Evolutionary conservation across 148 eudicot species (phyloP).

Genomic region (Heliamphora exappendiculata): DNA sequence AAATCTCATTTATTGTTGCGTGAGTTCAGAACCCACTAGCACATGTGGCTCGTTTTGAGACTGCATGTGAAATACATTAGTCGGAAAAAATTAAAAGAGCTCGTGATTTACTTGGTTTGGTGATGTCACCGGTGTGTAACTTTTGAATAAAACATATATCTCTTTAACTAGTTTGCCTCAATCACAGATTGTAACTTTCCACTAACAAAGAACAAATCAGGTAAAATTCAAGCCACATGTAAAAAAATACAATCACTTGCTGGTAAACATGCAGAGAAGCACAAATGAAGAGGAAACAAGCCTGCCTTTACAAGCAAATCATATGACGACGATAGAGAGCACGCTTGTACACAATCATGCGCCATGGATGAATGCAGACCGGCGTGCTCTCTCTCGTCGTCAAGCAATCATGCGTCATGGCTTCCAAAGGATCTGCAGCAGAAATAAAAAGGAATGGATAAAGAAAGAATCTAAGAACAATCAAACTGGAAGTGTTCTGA

Average conservation of each 20-base stretch:
- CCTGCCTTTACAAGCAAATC: slow-evolving; percentile 24
- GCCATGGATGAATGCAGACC: slow-evolving; percentile 11
- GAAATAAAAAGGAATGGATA: too few relatives aligned
- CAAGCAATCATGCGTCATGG: slow-evolving; percentile 21
- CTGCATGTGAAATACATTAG: too few relatives aligned
- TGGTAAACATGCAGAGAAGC: neutral
- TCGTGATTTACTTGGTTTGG: too few relatives aligned
- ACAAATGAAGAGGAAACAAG: neutral
- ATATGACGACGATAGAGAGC: slow-evolving; percentile 36
- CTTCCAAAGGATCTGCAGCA: neutral
- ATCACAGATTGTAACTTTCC: neutral
- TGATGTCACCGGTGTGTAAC: too few relatives aligned
- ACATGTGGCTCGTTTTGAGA: too few relatives aligned
- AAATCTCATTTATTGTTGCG: too few relatives aligned
- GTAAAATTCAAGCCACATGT: neutral
- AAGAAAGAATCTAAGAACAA: too few relatives aligned
- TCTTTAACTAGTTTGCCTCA: too few relatives aligned
- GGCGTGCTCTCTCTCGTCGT: slow-evolving; percentile 54
- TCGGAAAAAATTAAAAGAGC: too few relatives aligned
- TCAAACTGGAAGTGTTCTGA: too few relatives aligned
- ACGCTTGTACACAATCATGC: slow-evolving; percentile 25
- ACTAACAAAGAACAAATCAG: neutral
- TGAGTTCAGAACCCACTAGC: too few relatives aligned
- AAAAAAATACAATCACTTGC: neutral
- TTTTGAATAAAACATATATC: neutral